These are phyloP conservation scores for Leavenworthia alabamica DNA, from an alignment of 345 rosid species.

Conservation along the genomic window DNA sequence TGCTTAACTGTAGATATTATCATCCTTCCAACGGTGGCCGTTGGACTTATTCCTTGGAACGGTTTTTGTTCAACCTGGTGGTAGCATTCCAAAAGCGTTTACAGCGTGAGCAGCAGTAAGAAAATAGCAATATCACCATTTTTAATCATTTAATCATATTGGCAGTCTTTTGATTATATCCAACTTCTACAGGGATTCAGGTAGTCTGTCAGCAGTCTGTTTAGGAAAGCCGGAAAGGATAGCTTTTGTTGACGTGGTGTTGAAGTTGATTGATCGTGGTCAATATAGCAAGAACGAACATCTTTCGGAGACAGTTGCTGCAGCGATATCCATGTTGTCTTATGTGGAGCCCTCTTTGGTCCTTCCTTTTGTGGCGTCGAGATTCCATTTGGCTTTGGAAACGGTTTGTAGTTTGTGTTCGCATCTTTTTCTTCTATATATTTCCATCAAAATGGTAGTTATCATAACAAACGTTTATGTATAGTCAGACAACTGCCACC, in stretches of 20 bases:
- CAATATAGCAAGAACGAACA: conserved; percentile 98
- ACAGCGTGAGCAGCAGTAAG: conserved; percentile 84
- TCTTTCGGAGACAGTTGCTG: conserved; percentile 97
- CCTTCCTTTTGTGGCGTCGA: conserved; percentile 90
- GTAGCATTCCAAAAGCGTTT: conserved; percentile 84
- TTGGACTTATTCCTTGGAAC: conserved; percentile 95
- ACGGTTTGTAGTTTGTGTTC: conserved; percentile 51
- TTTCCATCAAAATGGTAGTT: conserved; percentile 5
- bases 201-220: conserved; percentile 35
- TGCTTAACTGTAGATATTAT: conserved; percentile 57
- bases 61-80: conserved; percentile 71
- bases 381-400: conserved; percentile 96
- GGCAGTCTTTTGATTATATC: conserved; percentile 30
- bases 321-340: conserved; percentile 84
- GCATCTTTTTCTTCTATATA: conserved; percentile 2
- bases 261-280: conserved; percentile 92
- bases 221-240: conserved; percentile 68
- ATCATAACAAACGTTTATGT: conserved; percentile 40
- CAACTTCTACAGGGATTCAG: conserved; percentile 46
- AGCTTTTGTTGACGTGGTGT: conserved; percentile 61
- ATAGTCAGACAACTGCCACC: conserved; percentile 95
- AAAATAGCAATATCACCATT: conserved; percentile 18
- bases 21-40: conserved; percentile 99
- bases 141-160: conserved; percentile 16
- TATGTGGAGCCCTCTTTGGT: conserved; percentile 93